These are phyloP conservation scores for Moelleriella libera DNA, from an alignment of 2,329 filamentous ascomycete species.

Conservation along the genomic window DNA sequence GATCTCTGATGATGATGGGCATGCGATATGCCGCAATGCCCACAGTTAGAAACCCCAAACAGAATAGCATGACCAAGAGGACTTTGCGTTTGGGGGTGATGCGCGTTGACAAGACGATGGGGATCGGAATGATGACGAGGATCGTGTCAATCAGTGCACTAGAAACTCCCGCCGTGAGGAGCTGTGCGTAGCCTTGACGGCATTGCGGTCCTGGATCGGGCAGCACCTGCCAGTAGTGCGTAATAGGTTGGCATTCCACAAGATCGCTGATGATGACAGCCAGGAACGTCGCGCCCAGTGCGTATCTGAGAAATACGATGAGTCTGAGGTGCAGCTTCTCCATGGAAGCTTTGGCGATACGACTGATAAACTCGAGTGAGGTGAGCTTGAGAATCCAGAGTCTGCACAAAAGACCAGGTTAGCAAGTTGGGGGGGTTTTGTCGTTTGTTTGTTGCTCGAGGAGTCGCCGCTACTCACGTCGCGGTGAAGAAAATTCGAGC, in stretches of 20 bases:
- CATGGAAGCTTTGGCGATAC: constrained; percentile 69
- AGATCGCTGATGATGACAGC: constrained; percentile 68
- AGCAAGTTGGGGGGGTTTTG: background rate
- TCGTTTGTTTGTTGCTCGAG: constrained; percentile 29
- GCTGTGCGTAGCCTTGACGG: constrained; percentile 68
- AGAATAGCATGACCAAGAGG: constrained; percentile 65
- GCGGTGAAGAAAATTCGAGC: constrained; percentile 72
- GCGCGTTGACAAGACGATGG: constrained; percentile 65
- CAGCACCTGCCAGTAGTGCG: constrained; percentile 59
- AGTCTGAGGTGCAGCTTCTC: constrained; percentile 56
- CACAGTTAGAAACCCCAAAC: constrained; percentile 61
- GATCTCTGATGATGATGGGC: constrained; percentile 51
- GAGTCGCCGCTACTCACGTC: constrained; percentile 44
- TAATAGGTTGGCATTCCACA: constrained; percentile 62
- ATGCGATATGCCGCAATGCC: constrained; percentile 65
- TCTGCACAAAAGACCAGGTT: constrained; percentile 24
- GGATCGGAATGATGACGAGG: constrained; percentile 72
- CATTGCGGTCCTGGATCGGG: constrained; percentile 74
- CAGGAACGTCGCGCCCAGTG: constrained; percentile 59
- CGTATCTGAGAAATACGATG: constrained; percentile 55
- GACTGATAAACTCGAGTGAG: constrained; percentile 77
- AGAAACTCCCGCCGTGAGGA: constrained; percentile 70
- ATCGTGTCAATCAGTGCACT: constrained; percentile 77
- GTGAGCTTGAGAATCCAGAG: constrained; percentile 85
- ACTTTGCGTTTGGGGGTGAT: constrained; percentile 65